Conservation (phyloP, 2,329 filamentous ascomycete genomes). For the Bipolaris bicolor region DNA sequence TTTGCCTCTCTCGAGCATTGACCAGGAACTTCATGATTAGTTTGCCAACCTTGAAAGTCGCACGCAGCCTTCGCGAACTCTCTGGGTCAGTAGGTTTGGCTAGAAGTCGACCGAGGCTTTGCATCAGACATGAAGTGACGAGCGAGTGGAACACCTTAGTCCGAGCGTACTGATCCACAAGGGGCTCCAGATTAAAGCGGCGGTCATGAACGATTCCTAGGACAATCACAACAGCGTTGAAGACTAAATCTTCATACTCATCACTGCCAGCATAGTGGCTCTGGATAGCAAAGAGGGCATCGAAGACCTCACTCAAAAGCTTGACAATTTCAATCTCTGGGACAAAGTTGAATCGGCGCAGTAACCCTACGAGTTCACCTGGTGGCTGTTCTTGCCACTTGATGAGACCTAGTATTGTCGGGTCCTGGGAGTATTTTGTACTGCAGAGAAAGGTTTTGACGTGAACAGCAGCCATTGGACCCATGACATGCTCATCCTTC, state of each 20-base stretch:
- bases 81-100: constrained; percentile 83
- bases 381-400: constrained; percentile 82
- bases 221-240: constrained; percentile 86
- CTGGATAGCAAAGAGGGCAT: constrained; percentile 87
- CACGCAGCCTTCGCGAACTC: constrained; percentile 80
- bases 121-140: constrained; percentile 83
- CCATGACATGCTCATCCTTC: constrained; percentile 76
- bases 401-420: constrained; percentile 79
- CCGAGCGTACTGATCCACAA: constrained; percentile 91
- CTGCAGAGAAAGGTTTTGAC: constrained; percentile 90
- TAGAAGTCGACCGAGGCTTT: constrained; percentile 83
- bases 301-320: constrained; percentile 84
- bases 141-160: constrained; percentile 91
- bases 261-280: constrained; percentile 91
- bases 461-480: constrained; percentile 78
- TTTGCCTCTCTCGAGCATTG: constrained; percentile 83
- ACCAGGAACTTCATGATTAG: constrained; percentile 96
- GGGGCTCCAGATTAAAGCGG: constrained; percentile 85
- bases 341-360: constrained; percentile 88
- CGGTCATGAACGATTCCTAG: constrained; percentile 93
- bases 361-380: constrained; percentile 72
- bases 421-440: constrained; percentile 92
- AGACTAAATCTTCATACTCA: constrained; percentile 90
- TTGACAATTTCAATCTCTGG: constrained; percentile 98
- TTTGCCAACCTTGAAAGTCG: constrained; percentile 92